Percentiles rank a stretch among this genome's conserved stretches.
Conservation (phyloP, 768 basidiomycete genomes). For the Termitomyces heimii region DNA sequence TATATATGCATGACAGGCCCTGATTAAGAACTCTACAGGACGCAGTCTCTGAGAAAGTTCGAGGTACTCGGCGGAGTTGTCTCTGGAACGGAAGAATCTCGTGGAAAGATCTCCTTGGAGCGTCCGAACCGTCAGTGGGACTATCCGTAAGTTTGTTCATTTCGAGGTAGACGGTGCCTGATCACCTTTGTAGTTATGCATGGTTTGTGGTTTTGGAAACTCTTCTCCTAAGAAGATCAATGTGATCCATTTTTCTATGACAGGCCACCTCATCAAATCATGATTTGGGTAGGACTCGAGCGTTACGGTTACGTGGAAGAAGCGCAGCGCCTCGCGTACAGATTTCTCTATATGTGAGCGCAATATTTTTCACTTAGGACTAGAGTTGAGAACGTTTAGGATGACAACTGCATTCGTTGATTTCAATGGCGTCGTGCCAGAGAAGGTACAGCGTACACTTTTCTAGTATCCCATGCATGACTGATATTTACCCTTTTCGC, state of each 20-base stretch:
- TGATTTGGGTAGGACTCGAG: slow-evolving; percentile 96
- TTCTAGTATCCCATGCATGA: not conserved
- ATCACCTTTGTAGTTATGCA: slow-evolving; percentile 47
- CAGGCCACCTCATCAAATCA: slow-evolving; percentile 97
- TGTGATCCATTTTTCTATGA: slow-evolving; percentile 9
- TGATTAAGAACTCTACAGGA: slow-evolving; percentile 37
- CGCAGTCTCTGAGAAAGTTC: slow-evolving; percentile 87
- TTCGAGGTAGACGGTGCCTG: slow-evolving; percentile 6
- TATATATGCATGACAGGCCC: slow-evolving; percentile 3
- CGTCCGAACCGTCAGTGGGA: slow-evolving; percentile 99
- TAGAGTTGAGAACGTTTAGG: slow-evolving; percentile 31
- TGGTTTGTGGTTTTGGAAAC: slow-evolving; percentile 33
- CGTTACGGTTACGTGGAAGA: slow-evolving; percentile 95
- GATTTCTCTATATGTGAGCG: slow-evolving; percentile 92
- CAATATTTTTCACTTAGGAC: not conserved
- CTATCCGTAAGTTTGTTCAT: slow-evolving; percentile 65
- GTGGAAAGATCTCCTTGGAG: slow-evolving; percentile 93
- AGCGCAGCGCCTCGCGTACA: slow-evolving; percentile 87
- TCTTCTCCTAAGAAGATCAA: slow-evolving; percentile 1
- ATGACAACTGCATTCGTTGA: slow-evolving; percentile 94
- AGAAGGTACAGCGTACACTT: slow-evolving; percentile 72
- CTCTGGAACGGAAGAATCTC: slow-evolving; percentile 93
- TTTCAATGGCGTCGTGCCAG: slow-evolving; percentile 97
- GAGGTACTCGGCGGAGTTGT: slow-evolving; percentile 95
- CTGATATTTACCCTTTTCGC: slow-evolving; percentile 1